Evolutionary conservation across 2,329 filamentous ascomycete species (phyloP), one percentile per base, ranked within the genome.

Genomic region (Epichloe glyceriae): DNA sequence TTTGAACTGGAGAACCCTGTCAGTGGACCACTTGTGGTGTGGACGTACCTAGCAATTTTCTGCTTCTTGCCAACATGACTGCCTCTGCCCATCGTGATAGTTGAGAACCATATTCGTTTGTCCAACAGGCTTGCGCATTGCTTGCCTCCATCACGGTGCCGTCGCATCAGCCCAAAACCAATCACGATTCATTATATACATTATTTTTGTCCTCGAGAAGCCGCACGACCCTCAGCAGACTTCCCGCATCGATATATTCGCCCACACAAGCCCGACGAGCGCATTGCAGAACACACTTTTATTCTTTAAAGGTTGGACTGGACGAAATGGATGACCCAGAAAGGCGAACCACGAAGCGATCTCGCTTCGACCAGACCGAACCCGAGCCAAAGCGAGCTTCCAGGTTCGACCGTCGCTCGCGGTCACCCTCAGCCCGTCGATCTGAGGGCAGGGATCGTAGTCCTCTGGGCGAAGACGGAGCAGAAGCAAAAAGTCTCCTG

Each of bases 281-380:
- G 19, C 45, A 39, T 39, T 11, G 4, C 22, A 26, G 26, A 33
- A 38, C 35, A n/a, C 1, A 10, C 7, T n/a, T 20, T 15, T 22
- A 22, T 34, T 38, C 26, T 37, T 11, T 7, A 6, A 4, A 4
- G 2, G 0, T 38, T 15, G 34, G 37, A 14, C 14, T 14, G 35
- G 17, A 47, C 35, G 46, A 14, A 5, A 71, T 95, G 88, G 81
- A 86, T 58, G 88, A 93, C 61, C 76, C 84, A 56, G 86, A 90
- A 59, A 79, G 83, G 64, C 80, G 82, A 55, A 74, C 73, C 54
- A 73, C 75, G 54, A 95, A 95, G 74, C 85, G 89, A 55, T 95
- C 89, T 63, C 88, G 91, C 67, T 96, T 97, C 69, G 91, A 97
- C 65, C 88, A 94, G 68, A 93, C 83, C 45, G 88, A 91, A 65